Evolutionary conservation across 2,329 filamentous ascomycete genomes (phyloP).

Genomic region (Trichoderma atroviride): DNA sequence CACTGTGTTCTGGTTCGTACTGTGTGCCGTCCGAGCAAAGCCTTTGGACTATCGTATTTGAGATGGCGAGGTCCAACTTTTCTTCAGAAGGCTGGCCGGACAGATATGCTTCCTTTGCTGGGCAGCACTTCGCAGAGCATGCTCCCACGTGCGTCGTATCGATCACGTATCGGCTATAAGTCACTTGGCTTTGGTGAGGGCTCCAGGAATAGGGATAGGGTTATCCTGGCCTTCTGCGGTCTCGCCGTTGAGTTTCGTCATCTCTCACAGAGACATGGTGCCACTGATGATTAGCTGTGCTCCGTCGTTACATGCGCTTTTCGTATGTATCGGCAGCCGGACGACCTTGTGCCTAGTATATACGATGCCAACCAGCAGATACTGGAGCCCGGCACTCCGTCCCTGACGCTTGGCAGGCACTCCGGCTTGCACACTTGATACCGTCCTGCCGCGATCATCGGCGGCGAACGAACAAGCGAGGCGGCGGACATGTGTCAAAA

Average conservation of each 20-base stretch:
- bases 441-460: conserved; percentile 19
- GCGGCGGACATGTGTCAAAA: conserved; percentile 20
- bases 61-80: background rate
- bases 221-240: conserved; percentile 10
- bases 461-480: conserved; percentile 19
- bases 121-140: background rate
- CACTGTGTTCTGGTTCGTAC: conserved; percentile 21
- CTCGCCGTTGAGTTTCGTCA: conserved; percentile 11
- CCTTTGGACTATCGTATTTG: background rate
- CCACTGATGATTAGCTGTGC: conserved; percentile 9
- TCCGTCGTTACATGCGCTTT: background rate
- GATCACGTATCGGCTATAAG: background rate
- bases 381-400: background rate
- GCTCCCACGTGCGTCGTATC: conserved; percentile 11
- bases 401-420: background rate
- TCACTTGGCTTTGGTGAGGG: background rate
- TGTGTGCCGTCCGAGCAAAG: background rate
- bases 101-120: background rate
- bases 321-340: background rate
- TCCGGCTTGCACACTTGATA: background rate
- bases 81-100: background rate
- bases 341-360: background rate
- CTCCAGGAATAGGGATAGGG: background rate
- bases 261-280: conserved; percentile 17
- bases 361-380: conserved; percentile 4